Conservation (phyloP, 2,329 filamentous ascomycete genomes). For the Pseudocercospora pini-densiflorae region DNA sequence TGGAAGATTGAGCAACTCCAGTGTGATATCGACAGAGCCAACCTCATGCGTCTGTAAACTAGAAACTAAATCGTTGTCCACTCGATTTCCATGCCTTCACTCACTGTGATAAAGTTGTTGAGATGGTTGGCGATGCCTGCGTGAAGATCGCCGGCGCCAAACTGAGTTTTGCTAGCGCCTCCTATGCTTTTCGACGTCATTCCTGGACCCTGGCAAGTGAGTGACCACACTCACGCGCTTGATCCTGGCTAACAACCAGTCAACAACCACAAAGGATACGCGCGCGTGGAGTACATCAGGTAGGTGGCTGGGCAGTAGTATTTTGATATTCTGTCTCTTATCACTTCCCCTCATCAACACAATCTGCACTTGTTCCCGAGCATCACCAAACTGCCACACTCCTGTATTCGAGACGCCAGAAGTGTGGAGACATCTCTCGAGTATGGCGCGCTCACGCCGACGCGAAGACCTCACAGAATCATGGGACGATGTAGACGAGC, state of each 20-base stretch:
- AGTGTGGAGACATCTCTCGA: too few relatives aligned
- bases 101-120: background rate
- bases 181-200: background rate
- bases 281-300: conserved; percentile 1
- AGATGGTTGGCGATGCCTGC: background rate
- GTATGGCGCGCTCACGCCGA: conserved; percentile 31
- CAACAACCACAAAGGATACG: background rate
- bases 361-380: background rate
- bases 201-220: conserved; percentile 2
- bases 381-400: too few relatives aligned
- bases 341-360: background rate
- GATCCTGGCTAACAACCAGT: conserved; percentile 5
- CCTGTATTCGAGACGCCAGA: background rate
- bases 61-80: background rate
- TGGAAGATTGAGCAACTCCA: conserved; percentile 7
- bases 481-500: conserved; percentile 41
- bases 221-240: background rate
- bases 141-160: background rate
- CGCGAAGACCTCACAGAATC: conserved; percentile 38
- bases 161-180: background rate
- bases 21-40: background rate
- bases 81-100: background rate
- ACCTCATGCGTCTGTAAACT: background rate
- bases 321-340: background rate
- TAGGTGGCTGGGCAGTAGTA: conserved; percentile 3